A percentile compares a stretch with the other conserved stretches of the same genome.
Evolutionary conservation across 192 early-diverging fungal genomes (phyloP).

Genomic region (Irineochytrium annulatum): DNA sequence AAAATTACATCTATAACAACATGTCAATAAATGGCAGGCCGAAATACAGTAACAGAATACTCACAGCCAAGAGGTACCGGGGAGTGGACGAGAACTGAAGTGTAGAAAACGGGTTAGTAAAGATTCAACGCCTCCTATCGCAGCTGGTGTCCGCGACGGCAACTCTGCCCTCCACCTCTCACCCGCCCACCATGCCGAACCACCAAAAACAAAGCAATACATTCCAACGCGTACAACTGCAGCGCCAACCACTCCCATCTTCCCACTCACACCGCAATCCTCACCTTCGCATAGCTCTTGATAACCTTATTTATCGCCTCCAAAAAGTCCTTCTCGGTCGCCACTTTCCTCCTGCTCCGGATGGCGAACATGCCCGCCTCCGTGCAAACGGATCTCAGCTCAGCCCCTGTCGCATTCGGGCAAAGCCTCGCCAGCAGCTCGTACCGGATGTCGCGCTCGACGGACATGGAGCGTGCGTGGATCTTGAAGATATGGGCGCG

Average conservation of each 20-base stretch:
- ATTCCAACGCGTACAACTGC: background rate
- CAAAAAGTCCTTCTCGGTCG: slow-evolving; percentile 99
- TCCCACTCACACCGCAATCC: background rate
- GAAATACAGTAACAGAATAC: background rate
- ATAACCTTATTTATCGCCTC: slow-evolving; percentile 99
- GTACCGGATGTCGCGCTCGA: slow-evolving; percentile 98
- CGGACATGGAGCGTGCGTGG: slow-evolving; percentile 97
- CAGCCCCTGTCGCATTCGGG: slow-evolving; percentile 98
- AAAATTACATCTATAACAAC: slow-evolving; percentile 5
- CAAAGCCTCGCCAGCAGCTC: slow-evolving; percentile 97
- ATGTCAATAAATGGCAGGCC: background rate
- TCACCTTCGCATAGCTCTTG: slow-evolving; percentile 87
- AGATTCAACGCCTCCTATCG: no score
- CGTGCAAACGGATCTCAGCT: slow-evolving; percentile 97
- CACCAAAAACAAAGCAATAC: no score
- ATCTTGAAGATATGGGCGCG: slow-evolving; percentile 98
- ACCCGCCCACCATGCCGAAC: background rate
- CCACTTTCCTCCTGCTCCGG: slow-evolving; percentile 93
- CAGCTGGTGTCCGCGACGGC: no score
- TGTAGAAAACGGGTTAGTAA: no score
- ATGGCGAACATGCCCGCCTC: slow-evolving; percentile 99
- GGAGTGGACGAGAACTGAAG: slow-evolving; percentile 91
- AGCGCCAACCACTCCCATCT: background rate
- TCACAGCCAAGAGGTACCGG: slow-evolving; percentile 63
- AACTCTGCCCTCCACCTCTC: background rate